These are phyloP conservation scores for Neurospora cerealis DNA, from an alignment of 495 filamentous ascomycete genomes.

Conservation along the genomic window DNA sequence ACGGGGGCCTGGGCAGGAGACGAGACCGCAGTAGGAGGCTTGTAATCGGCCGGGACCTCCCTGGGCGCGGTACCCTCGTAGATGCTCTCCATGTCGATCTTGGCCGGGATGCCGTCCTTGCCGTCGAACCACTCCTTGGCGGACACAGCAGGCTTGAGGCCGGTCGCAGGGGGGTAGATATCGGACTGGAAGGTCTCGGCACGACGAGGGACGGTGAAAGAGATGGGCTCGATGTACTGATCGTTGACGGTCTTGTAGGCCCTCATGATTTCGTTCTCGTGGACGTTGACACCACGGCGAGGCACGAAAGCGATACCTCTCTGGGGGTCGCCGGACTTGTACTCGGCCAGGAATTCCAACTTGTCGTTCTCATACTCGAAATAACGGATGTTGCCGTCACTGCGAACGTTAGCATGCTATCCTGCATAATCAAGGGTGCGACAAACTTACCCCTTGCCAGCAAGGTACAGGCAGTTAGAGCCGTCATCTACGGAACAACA, in stretches of 20 bases:
- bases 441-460: slow-evolving; percentile 81
- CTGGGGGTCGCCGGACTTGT: slow-evolving; percentile 92
- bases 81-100: slow-evolving; percentile 85
- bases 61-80: slow-evolving; percentile 74
- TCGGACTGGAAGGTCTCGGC: slow-evolving; percentile 97
- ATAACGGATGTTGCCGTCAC: slow-evolving; percentile 97
- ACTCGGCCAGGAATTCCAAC: slow-evolving; percentile 90
- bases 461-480: slow-evolving; percentile 84
- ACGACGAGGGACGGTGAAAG: slow-evolving; percentile 89
- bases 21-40: slow-evolving; percentile 40
- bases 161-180: slow-evolving; percentile 80
- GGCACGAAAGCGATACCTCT: slow-evolving; percentile 91
- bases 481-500: slow-evolving; percentile 52
- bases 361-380: slow-evolving; percentile 96
- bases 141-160: slow-evolving; percentile 67
- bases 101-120: slow-evolving; percentile 71
- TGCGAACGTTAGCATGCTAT: slow-evolving; percentile 21
- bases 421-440: not conserved
- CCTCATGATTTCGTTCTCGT: slow-evolving; percentile 93
- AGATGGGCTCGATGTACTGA: slow-evolving; percentile 87
- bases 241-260: slow-evolving; percentile 97
- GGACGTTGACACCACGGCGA: slow-evolving; percentile 87
- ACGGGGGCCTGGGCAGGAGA: slow-evolving; percentile 36
- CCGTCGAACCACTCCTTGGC: slow-evolving; percentile 78
- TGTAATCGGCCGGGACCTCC: slow-evolving; percentile 62